A percentile compares a stretch with the other conserved stretches of the same genome.
phyloP scores from a whole-genome alignment of 345 rosid species.

The Lumnitzera racemosa region DNA sequence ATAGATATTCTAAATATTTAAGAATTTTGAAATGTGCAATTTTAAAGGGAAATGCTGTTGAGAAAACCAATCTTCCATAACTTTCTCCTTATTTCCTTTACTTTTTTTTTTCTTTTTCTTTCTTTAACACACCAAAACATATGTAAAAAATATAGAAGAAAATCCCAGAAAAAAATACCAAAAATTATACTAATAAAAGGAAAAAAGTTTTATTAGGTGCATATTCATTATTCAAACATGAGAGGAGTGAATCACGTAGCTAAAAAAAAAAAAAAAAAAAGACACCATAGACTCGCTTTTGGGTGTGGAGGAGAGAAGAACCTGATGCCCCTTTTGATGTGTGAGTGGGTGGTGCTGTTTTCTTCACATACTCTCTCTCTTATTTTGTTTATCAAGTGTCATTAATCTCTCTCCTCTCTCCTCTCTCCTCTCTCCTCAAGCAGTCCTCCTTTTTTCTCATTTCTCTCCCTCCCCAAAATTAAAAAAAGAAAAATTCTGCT shows the following conservation, averaged over 20 bases:
- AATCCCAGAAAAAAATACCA: too few relatives aligned
- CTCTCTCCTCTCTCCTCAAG: constrained; percentile 7
- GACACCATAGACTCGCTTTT: constrained; percentile 15
- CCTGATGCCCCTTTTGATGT: constrained; percentile 61
- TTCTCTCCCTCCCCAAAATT: too few relatives aligned
- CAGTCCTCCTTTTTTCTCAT: not conserved
- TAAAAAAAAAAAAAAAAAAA: constrained; percentile 4
- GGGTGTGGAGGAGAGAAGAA: constrained; percentile 19
- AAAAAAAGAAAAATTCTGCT: too few relatives aligned
- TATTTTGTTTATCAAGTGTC: not conserved
- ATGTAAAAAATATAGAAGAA: too few relatives aligned
- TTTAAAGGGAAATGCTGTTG: too few relatives aligned
- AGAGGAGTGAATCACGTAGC: constrained; percentile 18
- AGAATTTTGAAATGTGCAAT: too few relatives aligned
- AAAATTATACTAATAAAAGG: too few relatives aligned
- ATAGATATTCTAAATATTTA: too few relatives aligned
- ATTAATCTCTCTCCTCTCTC: not conserved
- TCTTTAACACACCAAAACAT: too few relatives aligned
- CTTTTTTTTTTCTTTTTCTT: not conserved
- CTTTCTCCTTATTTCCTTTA: not conserved
- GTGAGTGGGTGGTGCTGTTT: constrained; percentile 56
- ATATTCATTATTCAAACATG: constrained; percentile 20
- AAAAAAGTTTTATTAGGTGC: constrained; percentile 12
- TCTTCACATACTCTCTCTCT: constrained; percentile 8
- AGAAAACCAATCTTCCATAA: too few relatives aligned